A percentile compares a stretch with the other conserved stretches of the same genome.
Evolutionary conservation across 2,329 filamentous ascomycete genomes (phyloP).

Genomic region (Pyrenophora teres): DNA sequence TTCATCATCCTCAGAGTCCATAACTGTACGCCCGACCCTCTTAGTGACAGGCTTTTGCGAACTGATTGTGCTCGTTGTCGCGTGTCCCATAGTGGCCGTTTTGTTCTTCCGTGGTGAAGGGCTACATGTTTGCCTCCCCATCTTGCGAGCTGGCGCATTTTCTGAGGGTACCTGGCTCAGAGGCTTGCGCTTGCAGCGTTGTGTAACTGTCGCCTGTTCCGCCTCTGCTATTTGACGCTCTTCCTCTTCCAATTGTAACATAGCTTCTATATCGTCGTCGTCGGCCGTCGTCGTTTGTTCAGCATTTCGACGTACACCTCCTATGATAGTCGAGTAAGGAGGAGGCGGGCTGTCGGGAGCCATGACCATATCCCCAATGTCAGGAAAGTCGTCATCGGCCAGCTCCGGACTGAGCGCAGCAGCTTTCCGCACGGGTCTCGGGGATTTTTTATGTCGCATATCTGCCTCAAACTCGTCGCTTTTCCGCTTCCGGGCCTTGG

Average conservation of each 20-base stretch:
- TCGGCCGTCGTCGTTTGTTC: neutral
- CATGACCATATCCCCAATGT: conserved; percentile 46
- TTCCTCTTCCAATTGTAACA: conserved; percentile 21
- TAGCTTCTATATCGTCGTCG: conserved; percentile 19
- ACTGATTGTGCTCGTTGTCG: neutral
- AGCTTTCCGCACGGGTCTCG: conserved; percentile 18
- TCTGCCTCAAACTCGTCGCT: conserved; percentile 51
- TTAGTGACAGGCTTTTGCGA: conserved; percentile 19
- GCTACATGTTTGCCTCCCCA: conserved; percentile 31
- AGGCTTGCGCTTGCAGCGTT: conserved; percentile 38
- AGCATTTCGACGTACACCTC: conserved; percentile 1
- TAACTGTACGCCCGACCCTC: conserved; percentile 26
- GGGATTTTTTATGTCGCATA: conserved; percentile 20
- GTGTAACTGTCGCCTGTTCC: conserved; percentile 10
- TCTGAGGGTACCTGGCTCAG: conserved; percentile 37
- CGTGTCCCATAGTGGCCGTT: neutral
- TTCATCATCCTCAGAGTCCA: conserved; percentile 43
- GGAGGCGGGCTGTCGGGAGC: conserved; percentile 38
- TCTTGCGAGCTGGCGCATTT: conserved; percentile 34
- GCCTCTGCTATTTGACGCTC: conserved; percentile 13
- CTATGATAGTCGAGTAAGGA: conserved; percentile 53
- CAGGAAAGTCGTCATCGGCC: conserved; percentile 39
- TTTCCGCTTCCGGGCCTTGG: conserved; percentile 50
- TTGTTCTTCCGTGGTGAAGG: conserved; percentile 24
- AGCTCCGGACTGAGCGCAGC: conserved; percentile 20